A percentile compares a stretch with the other conserved stretches of the same genome.
Conservation (phyloP, 164 flowering plant genomes). For the Vitis rupestris region DNA sequence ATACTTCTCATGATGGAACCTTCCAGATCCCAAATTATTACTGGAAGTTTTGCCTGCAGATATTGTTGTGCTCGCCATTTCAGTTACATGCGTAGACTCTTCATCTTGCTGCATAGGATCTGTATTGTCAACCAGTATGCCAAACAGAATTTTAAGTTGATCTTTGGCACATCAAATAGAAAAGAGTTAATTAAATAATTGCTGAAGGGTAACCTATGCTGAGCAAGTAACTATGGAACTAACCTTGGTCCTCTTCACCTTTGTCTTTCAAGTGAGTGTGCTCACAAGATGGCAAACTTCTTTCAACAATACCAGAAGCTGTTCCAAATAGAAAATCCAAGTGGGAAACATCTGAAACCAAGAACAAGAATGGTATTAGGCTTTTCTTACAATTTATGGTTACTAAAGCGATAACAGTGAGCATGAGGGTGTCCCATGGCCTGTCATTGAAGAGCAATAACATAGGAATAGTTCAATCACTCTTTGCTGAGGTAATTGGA, state of each 20-base stretch:
- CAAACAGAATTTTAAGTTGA: background rate
- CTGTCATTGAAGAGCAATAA: too few species aligned
- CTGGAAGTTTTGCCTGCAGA: background rate
- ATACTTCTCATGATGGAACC: background rate
- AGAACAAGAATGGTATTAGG: too few species aligned
- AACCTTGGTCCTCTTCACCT: background rate
- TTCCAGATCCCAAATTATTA: background rate
- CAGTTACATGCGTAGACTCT: background rate
- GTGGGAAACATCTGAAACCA: background rate
- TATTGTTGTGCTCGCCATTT: background rate
- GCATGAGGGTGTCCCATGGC: too few species aligned
- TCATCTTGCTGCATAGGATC: background rate
- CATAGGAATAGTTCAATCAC: too few species aligned
- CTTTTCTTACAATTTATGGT: too few species aligned
- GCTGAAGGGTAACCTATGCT: background rate
- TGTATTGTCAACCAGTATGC: background rate
- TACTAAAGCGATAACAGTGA: too few species aligned
- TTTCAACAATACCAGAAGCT: slow-evolving; percentile 2
- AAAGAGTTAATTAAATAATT: background rate
- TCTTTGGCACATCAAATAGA: slow-evolving; percentile 5
- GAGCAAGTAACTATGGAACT: background rate
- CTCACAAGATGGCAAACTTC: background rate
- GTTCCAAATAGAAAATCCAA: background rate
- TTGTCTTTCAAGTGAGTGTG: background rate
- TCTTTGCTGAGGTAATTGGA: background rate